Base-by-base conservation (phyloP, 371 early-diverging fungal genomes). In the Funneliformis caledonium region DNA sequence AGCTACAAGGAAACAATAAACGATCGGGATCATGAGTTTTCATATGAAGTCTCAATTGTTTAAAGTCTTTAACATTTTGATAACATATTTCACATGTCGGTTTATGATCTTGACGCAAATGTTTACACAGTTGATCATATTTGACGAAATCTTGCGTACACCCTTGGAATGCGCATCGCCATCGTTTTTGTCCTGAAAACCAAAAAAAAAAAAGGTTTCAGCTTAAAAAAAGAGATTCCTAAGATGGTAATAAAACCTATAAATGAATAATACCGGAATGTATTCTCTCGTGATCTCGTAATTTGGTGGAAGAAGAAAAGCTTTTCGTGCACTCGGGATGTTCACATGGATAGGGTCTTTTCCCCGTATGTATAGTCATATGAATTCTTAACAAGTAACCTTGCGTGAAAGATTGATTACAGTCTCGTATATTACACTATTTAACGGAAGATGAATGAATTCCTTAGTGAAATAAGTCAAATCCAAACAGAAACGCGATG, bases 41-140 rank as follows among this genome's bases (percentile, higher is more conserved):
- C 47, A 69, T 69, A 26, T 78, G 78, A 19, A 16, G 31, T 37
- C 69, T 22, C 12, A 78, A 48, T 33, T 43, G 43, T 45, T 12
- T 56, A 14, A 48, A 31, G n/a, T 78, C 22, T 12, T 67, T 69
- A 11, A 78, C 33, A 26, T 16, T 16, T 62, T 78, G 48, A 31
- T n/a, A 31, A 62, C 78, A 78, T n/a, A 68, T 68, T 33, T 42
- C 52, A 14, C 78, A 78, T 19, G 33, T 50, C 6, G 59, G 42
- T 65, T 78, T 33, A 68, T 78, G 78, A 48, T 31, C 69, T 11
- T 60, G 31, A 14, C 78, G 65, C 31, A 78, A 22, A 43, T 78
- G 78, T 31, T n/a, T 42, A 22, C 68, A 69, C 3, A 78, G 42
- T 56, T 78, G 52, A 31, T 31, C 14, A 69, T 47, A n/a, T 33